Base-by-base conservation (phyloP, 345 rosid genomes). In the Arabidopsis suecica region DNA sequence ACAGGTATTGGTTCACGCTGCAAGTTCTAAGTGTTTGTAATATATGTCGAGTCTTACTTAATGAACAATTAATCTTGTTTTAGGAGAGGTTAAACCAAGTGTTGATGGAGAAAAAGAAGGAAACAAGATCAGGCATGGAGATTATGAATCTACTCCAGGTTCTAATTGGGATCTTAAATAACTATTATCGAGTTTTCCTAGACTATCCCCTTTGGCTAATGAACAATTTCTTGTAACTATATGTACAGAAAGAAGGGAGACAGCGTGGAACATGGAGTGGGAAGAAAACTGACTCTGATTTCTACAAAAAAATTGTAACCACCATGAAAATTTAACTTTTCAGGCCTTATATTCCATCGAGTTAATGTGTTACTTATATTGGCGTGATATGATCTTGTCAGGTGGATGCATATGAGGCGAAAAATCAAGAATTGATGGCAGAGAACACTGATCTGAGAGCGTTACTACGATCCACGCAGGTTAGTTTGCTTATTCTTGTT, bases 181-280 rank as follows among this genome's bases (percentile, higher is more conserved):
- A 41, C 50, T 25, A n/a, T 18, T 41, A 47, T 64, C 34, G 7
- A 23, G 68, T 13, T 58, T 48, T 58, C 34, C 4, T 28, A 11
- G 58, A 4, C 7, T 42, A 38, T 41, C 53, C 33, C 34, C 40
- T 65, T 9, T 65, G 10, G 22, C 2, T 44, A 10, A 77, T 55
- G 64, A 55, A 42, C 34, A n/a, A 11, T 16, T 37, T 76, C 69
- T 47, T 41, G 74, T 68, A 73, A 20, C n/a, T 51, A 34, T 65
- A 23, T 72, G 45, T 65, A 65, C 85, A 95, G 99, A 95, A 92
- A 88, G 99, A 95, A 89, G 97, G 99, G 47, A 84, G 96, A 65
- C 99, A 92, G 33, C 96, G 98, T 41, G 99, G 97, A 64, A 95
- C 99, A 38, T 95, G 99, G 99, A 95, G 84, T n/a, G 99, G 97